A percentile compares a stretch with the other conserved stretches of the same genome.
Evolutionary conservation across 495 filamentous ascomycete species (phyloP).

Genomic region (Lasiosphaeris hirsuta): DNA sequence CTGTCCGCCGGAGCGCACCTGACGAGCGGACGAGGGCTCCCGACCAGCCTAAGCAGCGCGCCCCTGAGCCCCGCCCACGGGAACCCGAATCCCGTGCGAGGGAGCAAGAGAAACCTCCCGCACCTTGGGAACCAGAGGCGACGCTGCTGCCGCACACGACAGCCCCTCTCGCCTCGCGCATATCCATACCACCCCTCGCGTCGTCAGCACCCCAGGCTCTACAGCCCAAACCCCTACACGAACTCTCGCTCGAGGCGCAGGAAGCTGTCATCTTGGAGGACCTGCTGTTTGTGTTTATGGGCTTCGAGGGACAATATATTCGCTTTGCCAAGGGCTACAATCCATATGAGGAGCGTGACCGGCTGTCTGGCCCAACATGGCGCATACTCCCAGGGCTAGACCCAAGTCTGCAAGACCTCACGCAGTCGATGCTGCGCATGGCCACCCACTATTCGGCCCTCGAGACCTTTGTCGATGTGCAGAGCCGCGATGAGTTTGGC

Average conservation of each 20-base stretch:
- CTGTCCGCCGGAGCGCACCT: slow-evolving; percentile 54
- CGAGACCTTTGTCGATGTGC: slow-evolving; percentile 89
- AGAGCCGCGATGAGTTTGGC: slow-evolving; percentile 88
- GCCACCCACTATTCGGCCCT: slow-evolving; percentile 89
- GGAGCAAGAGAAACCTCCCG: slow-evolving; percentile 19
- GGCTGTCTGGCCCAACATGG: slow-evolving; percentile 75
- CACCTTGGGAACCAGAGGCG: slow-evolving; percentile 76
- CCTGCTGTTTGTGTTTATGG: slow-evolving; percentile 93
- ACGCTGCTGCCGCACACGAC: slow-evolving; percentile 78
- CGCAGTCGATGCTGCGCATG: slow-evolving; percentile 87
- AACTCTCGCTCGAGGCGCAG: slow-evolving; percentile 73
- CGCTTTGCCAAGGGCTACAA: slow-evolving; percentile 80
- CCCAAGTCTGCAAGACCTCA: slow-evolving; percentile 84
- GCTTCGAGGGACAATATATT: slow-evolving; percentile 96
- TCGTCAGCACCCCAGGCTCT: slow-evolving; percentile 67
- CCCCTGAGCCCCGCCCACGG: slow-evolving; percentile 42
- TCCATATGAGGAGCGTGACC: slow-evolving; percentile 77
- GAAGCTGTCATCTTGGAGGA: slow-evolving; percentile 87
- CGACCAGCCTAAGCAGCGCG: slow-evolving; percentile 42
- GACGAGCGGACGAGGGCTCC: slow-evolving; percentile 28
- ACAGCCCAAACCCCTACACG: slow-evolving; percentile 66
- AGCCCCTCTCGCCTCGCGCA: slow-evolving; percentile 80
- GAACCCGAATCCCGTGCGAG: slow-evolving; percentile 20
- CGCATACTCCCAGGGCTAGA: slow-evolving; percentile 80
- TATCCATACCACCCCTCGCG: slow-evolving; percentile 79